These are phyloP conservation scores for Epicoccum sorghinum DNA, from an alignment of 2,329 filamentous ascomycete genomes.

Conservation along the genomic window DNA sequence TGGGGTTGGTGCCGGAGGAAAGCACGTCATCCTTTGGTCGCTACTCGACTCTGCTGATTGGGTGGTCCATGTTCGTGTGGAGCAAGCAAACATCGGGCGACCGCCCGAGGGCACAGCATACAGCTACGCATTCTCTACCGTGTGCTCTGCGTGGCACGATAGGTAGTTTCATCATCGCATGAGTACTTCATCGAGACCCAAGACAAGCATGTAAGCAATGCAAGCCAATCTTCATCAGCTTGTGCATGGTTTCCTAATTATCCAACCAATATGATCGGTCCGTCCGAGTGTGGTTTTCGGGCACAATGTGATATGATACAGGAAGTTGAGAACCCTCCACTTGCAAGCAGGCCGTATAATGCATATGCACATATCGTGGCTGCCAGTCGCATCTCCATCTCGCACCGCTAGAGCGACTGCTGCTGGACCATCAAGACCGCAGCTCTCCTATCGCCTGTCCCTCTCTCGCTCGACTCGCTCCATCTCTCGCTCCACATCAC, in stretches of 20 bases:
- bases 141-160: too few species aligned
- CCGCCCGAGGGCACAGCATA: too few species aligned
- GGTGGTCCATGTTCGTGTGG: not conserved
- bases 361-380: constrained; percentile 1
- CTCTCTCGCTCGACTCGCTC: constrained; percentile 42
- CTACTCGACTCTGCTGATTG: constrained; percentile 3
- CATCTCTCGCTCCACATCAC: constrained; percentile 41
- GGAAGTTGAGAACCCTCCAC: constrained; percentile 8
- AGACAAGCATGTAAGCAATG: too few species aligned
- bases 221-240: not conserved
- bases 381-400: not conserved
- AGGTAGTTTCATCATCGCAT: too few species aligned
- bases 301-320: constrained; percentile 5
- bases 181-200: too few species aligned
- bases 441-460: constrained; percentile 23
- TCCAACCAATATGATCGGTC: not conserved
- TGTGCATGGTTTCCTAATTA: not conserved
- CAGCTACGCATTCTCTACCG: too few species aligned
- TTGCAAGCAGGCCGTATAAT: not conserved
- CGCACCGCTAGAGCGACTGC: not conserved
- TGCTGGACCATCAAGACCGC: not conserved
- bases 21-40: constrained; percentile 32
- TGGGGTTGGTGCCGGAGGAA: constrained; percentile 28
- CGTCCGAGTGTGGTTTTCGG: constrained; percentile 10
- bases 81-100: not conserved